Evolutionary conservation across 345 rosid species (phyloP).

Genomic region (Trapa incisa): DNA sequence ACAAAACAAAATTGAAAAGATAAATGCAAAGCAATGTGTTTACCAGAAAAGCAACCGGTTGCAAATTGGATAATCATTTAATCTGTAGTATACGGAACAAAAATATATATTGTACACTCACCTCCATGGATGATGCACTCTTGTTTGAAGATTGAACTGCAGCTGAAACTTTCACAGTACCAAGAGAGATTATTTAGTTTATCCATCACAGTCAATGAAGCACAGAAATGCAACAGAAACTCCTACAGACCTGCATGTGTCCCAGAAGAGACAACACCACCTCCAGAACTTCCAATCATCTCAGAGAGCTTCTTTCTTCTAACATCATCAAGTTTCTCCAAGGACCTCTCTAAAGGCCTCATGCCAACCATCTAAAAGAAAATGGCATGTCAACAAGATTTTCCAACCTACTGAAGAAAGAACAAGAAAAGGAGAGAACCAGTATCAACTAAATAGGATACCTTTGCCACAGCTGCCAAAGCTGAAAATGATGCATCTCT

Average conservation of each 20-base stretch:
- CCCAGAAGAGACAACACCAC: slow-evolving; percentile 31
- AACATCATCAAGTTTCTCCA: slow-evolving; percentile 99
- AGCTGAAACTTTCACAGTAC: neutral
- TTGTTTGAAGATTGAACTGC: slow-evolving; percentile 10
- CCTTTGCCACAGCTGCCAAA: slow-evolving; percentile 94
- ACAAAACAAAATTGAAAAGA: slow-evolving; percentile 8
- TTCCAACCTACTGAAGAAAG: neutral
- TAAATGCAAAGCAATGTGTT: slow-evolving; percentile 2
- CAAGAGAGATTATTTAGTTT: neutral
- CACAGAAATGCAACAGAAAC: slow-evolving; percentile 30
- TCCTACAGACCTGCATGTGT: slow-evolving; percentile 50
- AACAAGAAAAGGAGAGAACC: neutral
- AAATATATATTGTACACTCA: neutral
- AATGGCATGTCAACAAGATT: neutral
- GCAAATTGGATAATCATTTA: neutral
- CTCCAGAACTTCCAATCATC: slow-evolving; percentile 72
- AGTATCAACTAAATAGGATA: slow-evolving; percentile 13
- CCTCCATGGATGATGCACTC: slow-evolving; percentile 13
- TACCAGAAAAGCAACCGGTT: neutral
- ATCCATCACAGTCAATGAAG: slow-evolving; percentile 1
- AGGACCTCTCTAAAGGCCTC: slow-evolving; percentile 89
- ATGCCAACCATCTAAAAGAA: slow-evolving; percentile 76
- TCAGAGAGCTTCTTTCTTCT: slow-evolving; percentile 92
- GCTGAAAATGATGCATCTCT: slow-evolving; percentile 95
- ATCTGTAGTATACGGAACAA: neutral